Evolutionary conservation across 2,329 filamentous ascomycete genomes (phyloP).

Genomic region (Beauveria sp.): DNA sequence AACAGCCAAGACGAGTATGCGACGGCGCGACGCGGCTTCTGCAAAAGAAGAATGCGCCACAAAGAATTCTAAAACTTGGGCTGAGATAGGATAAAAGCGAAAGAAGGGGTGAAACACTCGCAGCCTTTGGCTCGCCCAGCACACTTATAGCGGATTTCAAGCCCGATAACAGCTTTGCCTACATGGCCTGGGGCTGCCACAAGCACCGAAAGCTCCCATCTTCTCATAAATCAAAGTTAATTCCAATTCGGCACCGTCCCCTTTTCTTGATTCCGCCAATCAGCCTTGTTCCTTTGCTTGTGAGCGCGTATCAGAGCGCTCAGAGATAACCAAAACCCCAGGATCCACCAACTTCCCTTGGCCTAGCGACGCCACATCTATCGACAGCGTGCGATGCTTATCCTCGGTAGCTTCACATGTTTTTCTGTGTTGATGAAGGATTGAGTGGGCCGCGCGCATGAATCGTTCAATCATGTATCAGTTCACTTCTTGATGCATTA

Average conservation of each 20-base stretch:
- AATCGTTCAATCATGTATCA: background rate
- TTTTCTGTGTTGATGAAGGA: background rate
- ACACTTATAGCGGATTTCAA: background rate
- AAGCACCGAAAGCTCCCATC: background rate
- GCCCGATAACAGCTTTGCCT: background rate
- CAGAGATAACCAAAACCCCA: constrained; percentile 7
- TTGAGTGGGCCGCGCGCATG: background rate
- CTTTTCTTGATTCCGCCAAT: background rate
- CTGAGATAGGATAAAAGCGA: background rate
- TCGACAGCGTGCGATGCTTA: background rate
- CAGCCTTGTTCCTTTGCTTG: background rate
- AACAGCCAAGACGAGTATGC: background rate
- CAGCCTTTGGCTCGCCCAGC: background rate
- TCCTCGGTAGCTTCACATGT: constrained; percentile 3
- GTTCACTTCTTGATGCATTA: background rate
- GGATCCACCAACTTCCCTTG: constrained; percentile 2
- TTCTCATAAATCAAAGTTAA: background rate
- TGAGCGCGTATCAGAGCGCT: constrained; percentile 6
- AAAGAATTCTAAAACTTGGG: background rate
- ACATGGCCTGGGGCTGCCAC: background rate
- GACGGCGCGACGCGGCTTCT: no score
- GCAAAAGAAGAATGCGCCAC: no score
- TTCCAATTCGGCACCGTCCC: background rate
- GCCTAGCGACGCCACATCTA: background rate
- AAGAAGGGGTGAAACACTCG: background rate